Evolutionary conservation across 2,329 filamentous ascomycete species (phyloP).

Genomic region (Ceratocystis smalleyi): DNA sequence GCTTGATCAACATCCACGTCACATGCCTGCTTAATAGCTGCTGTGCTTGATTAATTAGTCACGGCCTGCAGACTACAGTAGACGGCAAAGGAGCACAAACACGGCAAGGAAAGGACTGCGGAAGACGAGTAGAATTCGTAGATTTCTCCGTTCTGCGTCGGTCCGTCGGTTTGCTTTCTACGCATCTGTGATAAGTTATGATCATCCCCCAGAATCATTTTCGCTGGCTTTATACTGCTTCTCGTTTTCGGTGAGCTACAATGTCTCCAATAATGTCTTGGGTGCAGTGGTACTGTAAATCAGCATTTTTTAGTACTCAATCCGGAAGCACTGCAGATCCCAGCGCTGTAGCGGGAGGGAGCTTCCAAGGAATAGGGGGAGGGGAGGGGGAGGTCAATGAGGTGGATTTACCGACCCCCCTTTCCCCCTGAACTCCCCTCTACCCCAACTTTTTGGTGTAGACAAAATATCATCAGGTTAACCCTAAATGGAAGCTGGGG

Average conservation of each 20-base stretch:
- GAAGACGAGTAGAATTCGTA: no score
- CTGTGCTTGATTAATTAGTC: no score
- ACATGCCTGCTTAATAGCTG: no score
- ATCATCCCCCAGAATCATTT: not conserved
- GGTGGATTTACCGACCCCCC: not conserved
- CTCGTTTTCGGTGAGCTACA: not conserved
- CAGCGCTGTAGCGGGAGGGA: not conserved
- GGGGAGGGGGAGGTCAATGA: not conserved
- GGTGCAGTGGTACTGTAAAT: not conserved
- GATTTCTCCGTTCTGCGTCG: no score
- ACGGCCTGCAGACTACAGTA: no score
- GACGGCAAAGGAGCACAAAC: no score
- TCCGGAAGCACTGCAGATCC: not conserved
- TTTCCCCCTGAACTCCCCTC: not conserved
- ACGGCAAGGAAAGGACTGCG: no score
- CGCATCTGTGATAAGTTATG: no score
- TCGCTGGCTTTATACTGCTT: not conserved
- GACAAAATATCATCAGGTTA: not conserved
- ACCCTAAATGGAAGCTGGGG: not conserved
- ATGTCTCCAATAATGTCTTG: not conserved
- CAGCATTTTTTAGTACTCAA: not conserved
- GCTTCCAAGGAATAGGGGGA: not conserved
- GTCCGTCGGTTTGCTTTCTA: no score
- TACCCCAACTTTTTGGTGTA: not conserved
- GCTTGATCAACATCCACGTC: no score